phyloP scores from a whole-genome alignment of 1,284 basidiomycete species.

The Cerioporus squamosus region DNA sequence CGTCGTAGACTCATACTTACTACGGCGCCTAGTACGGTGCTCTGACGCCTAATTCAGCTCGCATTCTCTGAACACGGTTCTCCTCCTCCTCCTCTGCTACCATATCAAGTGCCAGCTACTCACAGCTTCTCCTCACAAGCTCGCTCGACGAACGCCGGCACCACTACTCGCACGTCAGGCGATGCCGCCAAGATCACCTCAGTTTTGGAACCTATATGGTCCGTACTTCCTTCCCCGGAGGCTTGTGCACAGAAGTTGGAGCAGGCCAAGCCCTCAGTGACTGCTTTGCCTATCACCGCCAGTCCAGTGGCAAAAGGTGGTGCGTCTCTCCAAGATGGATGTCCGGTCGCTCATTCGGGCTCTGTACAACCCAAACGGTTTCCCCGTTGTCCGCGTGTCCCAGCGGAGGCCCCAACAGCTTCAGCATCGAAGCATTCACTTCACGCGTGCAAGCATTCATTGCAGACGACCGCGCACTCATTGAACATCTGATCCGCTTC shows the following conservation, averaged over 20 bases:
- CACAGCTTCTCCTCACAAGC: too few relatives aligned
- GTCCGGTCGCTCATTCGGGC: constrained; percentile 78
- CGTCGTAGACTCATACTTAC: too few relatives aligned
- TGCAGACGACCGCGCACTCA: constrained; percentile 79
- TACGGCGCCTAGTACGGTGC: too few relatives aligned
- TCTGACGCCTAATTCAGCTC: too few relatives aligned
- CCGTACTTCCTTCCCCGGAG: constrained; percentile 78
- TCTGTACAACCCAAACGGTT: constrained; percentile 58
- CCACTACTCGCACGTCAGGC: too few relatives aligned
- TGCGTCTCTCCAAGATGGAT: constrained; percentile 71
- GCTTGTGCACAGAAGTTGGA: constrained; percentile 71
- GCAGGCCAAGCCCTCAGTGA: constrained; percentile 39
- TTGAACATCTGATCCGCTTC: constrained; percentile 82
- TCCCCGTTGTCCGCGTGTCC: constrained; percentile 39
- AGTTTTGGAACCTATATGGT: constrained; percentile 77
- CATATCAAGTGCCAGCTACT: too few relatives aligned
- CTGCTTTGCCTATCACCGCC: constrained; percentile 38
- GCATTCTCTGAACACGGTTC: too few relatives aligned
- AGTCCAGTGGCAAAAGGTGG: constrained; percentile 41
- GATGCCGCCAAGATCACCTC: constrained; percentile 65
- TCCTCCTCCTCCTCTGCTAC: too few relatives aligned
- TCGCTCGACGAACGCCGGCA: too few relatives aligned
- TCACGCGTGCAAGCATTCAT: constrained; percentile 79
- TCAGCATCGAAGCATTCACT: constrained; percentile 75
- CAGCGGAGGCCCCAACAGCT: constrained; percentile 37